Evolutionary conservation across 2,329 filamentous ascomycete genomes (phyloP), one percentile per base, ranked within the genome.

Genomic region (Lachnum nothofagi): DNA sequence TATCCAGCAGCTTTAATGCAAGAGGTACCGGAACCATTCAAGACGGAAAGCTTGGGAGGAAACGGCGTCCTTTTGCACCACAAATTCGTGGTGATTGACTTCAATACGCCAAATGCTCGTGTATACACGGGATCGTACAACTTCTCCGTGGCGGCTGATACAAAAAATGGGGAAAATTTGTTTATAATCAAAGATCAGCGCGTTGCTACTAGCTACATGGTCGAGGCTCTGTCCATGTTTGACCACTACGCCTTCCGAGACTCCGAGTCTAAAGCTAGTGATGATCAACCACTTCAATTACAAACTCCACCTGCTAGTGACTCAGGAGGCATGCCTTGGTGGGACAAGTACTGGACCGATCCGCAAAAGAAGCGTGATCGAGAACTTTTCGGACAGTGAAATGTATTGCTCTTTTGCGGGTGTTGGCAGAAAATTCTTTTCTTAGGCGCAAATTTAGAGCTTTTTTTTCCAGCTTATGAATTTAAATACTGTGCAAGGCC

Each of bases 111-210:
- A 7, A 50, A 40, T 27, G 56, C 56, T 9, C 56, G 56, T 24
- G 56, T 59, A 6, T 59, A 59, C 42, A 59, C 56, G 1, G 56
- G 56, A 7, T 59, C 56, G 3, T 51, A 59, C 44, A 59, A 59
- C 38, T 59, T 59, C 57, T 54, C 51, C 27, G 42, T 23, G 9
- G 53, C 55, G 10, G 55, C 55, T 2, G 55, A 58, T 46, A 46
- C 43, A 1, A 56, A 56, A 41, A 58, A 58, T 9, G 55, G 42
- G 10, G 55, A 58, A 23, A 56, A 58, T 4, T 46, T 58, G 27
- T 58, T 58, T 35, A 29, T 56, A 1, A 54, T 56, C n/a, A 34
- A 40, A 34, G 55, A 58, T 16, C 46, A 49, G 46, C 46, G 55
- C 14, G 51, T 58, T 35, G 55, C 55, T 2, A 59, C 56, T 1